These are phyloP conservation scores for Cordyceps tenuipes DNA, from an alignment of 2,329 filamentous ascomycete species.

Conservation along the genomic window DNA sequence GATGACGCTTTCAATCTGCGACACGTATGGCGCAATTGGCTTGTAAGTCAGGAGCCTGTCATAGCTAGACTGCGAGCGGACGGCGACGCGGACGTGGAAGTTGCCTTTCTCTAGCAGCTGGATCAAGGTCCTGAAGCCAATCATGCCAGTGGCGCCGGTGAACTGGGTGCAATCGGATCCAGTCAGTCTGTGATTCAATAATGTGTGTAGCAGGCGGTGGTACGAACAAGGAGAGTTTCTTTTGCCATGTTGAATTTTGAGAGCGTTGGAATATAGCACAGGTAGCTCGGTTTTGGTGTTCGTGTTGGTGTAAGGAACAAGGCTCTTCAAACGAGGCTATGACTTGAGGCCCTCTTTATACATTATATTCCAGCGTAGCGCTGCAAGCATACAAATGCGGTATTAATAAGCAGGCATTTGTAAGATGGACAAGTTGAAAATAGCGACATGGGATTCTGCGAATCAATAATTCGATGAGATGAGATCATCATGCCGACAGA, in stretches of 20 bases:
- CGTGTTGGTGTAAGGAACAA: neutral
- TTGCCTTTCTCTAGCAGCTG: slow-evolving; percentile 17
- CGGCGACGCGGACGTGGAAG: slow-evolving; percentile 22
- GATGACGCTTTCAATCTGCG: slow-evolving; percentile 19
- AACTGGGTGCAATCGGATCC: slow-evolving; percentile 10
- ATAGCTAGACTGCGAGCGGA: slow-evolving; percentile 18
- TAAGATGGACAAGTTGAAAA: neutral
- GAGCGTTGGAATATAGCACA: neutral
- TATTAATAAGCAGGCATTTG: neutral
- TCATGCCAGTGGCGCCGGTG: slow-evolving; percentile 24
- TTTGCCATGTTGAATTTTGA: neutral
- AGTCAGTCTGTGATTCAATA: too few relatives aligned
- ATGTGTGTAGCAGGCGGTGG: too few relatives aligned
- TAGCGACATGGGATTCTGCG: neutral
- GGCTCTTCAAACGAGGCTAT: neutral
- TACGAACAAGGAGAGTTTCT: slow-evolving; percentile 1
- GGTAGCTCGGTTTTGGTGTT: neutral
- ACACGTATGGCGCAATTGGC: slow-evolving; percentile 3
- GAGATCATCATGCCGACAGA: too few relatives aligned
- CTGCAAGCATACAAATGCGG: too few relatives aligned
- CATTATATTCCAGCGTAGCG: neutral
- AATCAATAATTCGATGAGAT: neutral
- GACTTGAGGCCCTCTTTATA: neutral
- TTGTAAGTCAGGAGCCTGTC: slow-evolving; percentile 1
- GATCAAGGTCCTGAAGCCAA: slow-evolving; percentile 22